These are phyloP conservation scores for Leishmania mexicana DNA, from an alignment of 208 protist genomes.

Conservation along the genomic window DNA sequence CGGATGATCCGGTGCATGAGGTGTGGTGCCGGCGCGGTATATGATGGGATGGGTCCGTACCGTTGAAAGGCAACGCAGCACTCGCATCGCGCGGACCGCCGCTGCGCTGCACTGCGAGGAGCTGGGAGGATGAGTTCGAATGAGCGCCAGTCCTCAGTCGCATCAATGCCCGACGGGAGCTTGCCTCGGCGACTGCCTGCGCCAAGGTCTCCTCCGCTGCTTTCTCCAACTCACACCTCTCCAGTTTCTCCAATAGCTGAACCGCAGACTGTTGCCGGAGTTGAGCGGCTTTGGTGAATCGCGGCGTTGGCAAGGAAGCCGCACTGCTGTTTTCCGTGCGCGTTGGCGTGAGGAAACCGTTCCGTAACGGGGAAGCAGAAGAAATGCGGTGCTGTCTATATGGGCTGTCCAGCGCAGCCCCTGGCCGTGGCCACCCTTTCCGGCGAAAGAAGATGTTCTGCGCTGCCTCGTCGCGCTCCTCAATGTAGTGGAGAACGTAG, in stretches of 20 bases:
- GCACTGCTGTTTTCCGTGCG: background rate
- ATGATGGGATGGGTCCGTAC: background rate
- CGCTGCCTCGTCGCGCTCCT: slow-evolving; percentile 24
- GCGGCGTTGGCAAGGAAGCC: background rate
- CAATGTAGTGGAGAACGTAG: slow-evolving; percentile 3
- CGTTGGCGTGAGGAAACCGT: background rate
- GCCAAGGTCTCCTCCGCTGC: background rate
- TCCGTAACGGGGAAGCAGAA: background rate
- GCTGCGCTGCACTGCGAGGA: background rate
- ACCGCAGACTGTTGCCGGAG: slow-evolving; percentile 19
- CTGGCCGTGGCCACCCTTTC: background rate
- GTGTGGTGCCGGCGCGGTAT: background rate
- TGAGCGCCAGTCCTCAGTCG: background rate
- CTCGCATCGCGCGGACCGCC: background rate
- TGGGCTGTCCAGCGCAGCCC: background rate
- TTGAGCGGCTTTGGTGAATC: slow-evolving; percentile 30
- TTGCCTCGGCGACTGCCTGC: background rate
- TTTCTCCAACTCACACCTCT: background rate
- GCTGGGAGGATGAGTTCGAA: background rate
- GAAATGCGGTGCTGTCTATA: background rate
- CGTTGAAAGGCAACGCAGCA: background rate
- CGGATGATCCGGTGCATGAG: background rate
- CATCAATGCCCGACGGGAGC: background rate
- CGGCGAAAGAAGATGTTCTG: slow-evolving; percentile 20
- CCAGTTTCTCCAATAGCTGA: slow-evolving; percentile 18